These are phyloP conservation scores for Dianthus caryophyllus DNA, from an alignment of 148 eudicot genomes.

Conservation along the genomic window DNA sequence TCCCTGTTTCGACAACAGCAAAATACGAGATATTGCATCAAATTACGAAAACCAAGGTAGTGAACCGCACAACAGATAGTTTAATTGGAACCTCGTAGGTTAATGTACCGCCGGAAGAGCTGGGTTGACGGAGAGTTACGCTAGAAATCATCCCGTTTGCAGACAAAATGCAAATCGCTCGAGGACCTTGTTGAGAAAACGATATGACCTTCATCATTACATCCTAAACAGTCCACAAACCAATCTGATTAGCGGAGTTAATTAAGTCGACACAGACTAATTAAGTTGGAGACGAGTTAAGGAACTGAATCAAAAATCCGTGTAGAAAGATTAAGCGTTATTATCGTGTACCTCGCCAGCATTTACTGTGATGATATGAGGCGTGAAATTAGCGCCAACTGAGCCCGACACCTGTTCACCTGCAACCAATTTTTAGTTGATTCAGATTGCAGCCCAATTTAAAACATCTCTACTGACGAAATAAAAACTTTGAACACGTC, in stretches of 20 bases:
- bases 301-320: neutral
- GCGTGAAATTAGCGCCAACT: conserved; percentile 87
- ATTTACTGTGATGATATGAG: conserved; percentile 85
- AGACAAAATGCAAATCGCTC: conserved; percentile 91
- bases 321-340: no score
- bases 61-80: neutral
- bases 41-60: neutral
- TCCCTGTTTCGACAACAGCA: conserved; percentile 44
- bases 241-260: neutral
- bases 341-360: conserved; percentile 76
- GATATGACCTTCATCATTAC: conserved; percentile 95
- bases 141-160: conserved; percentile 90
- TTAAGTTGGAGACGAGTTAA: no score
- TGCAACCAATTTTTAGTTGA: conserved; percentile 21
- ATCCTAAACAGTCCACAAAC: conserved; percentile 49
- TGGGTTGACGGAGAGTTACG: conserved; percentile 94
- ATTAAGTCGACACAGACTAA: neutral
- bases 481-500: neutral
- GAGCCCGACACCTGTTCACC: conserved; percentile 83
- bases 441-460: neutral
- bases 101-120: conserved; percentile 96
- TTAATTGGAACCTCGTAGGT: conserved; percentile 73
- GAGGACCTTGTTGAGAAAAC: conserved; percentile 97
- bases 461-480: neutral
- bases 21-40: neutral